Evolutionary conservation across 495 filamentous ascomycete species (phyloP), one percentile per base, ranked within the genome.

Genomic region (Neurospora sp.): DNA sequence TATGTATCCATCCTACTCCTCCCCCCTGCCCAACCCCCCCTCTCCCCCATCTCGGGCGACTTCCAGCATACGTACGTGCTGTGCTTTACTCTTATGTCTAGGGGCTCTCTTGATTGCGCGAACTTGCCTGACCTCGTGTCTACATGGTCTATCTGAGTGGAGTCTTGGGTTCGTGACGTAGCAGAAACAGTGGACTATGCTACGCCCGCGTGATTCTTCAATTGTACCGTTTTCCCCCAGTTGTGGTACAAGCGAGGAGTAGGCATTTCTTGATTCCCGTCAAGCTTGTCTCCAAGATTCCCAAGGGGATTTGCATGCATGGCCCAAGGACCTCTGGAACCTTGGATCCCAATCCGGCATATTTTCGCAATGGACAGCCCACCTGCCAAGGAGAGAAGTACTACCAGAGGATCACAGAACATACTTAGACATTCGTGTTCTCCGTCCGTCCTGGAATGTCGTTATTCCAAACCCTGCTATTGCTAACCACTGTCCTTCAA

Each of bases 31-130:
- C 74, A 81, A 82, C 79, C 83, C 82, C 79, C 79, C 81, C 73
- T 74, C 79, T 69, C 77, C 81, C 77, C 78, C 74, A 77, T 73
- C 77, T 80, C 75, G 82, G 82, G 84, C 85, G 85, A 89, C 82
- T 85, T 88, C 90, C 85, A 87, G 90, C 89, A 90, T 89, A 85
- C 87, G 88, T 86, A 87, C 86, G 89, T 83, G 83, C 83, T 91
- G 89, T 95, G 91, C 92, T 94, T 89, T 93, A 91, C 91, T 94
- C 91, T 95, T 91, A 90, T 87, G 87, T 90, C 86, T 88, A 88
- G 87, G 86, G 88, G 88, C 88, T 90, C 77, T 89, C 89, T 89
- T 88, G 85, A 86, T 89, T 89, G 83, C 88, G 88, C 91, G 89
- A 89, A 91, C 88, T 89, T 89, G 91, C 94, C 93, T 89, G 91